Conservation (phyloP, 495 filamentous ascomycete genomes). For the Podospora comata region DNA sequence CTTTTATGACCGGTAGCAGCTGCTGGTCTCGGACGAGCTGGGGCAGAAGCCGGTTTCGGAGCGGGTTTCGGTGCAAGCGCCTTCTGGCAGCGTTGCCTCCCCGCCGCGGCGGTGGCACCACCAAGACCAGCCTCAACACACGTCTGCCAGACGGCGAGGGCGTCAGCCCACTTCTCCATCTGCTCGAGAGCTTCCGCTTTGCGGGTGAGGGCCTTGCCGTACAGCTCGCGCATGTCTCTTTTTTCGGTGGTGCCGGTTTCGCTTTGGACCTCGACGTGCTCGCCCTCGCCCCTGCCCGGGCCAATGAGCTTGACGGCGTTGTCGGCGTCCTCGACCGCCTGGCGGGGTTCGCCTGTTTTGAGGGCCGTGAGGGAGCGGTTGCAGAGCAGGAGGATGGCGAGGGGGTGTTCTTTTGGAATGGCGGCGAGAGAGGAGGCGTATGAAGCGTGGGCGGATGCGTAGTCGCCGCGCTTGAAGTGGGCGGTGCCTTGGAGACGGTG, state of each 20-base stretch:
- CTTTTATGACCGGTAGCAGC: slow-evolving; percentile 33
- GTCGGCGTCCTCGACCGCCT: slow-evolving; percentile 79
- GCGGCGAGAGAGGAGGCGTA: slow-evolving; percentile 73
- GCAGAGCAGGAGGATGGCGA: slow-evolving; percentile 80
- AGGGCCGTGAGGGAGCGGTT: slow-evolving; percentile 88
- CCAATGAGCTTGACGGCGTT: slow-evolving; percentile 78
- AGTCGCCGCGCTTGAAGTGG: slow-evolving; percentile 93
- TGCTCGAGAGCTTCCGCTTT: slow-evolving; percentile 96
- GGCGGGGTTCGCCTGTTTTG: slow-evolving; percentile 85
- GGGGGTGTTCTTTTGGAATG: slow-evolving; percentile 76
- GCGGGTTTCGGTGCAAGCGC: slow-evolving; percentile 61
- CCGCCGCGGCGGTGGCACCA: slow-evolving; percentile 75
- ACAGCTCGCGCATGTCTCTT: slow-evolving; percentile 90
- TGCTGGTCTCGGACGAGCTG: slow-evolving; percentile 41
- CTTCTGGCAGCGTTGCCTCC: slow-evolving; percentile 86
- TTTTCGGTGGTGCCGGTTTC: slow-evolving; percentile 54
- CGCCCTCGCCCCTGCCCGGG: slow-evolving; percentile 67
- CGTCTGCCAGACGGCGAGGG: slow-evolving; percentile 70
- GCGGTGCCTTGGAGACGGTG: slow-evolving; percentile 75
- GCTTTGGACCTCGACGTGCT: slow-evolving; percentile 64
- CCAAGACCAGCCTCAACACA: slow-evolving; percentile 83
- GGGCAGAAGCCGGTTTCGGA: slow-evolving; percentile 15
- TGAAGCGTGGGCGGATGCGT: slow-evolving; percentile 72
- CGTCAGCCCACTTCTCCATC: slow-evolving; percentile 89
- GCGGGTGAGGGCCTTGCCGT: slow-evolving; percentile 84